Base-by-base conservation (phyloP, 768 basidiomycete genomes). In the Termitomyces sp. region DNA sequence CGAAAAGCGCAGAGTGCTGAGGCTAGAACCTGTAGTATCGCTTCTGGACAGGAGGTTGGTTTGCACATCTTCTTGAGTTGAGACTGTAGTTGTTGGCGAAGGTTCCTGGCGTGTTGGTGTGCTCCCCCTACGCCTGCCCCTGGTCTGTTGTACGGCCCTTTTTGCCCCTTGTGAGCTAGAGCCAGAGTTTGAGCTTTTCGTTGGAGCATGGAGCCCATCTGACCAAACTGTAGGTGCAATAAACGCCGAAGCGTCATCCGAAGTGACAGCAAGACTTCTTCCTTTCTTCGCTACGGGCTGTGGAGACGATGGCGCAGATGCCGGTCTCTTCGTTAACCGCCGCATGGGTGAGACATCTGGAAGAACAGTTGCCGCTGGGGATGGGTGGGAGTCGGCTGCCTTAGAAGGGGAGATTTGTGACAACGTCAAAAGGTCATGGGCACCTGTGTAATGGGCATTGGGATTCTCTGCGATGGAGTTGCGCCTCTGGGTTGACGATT, bases 341-440 rank as follows among this genome's bases (percentile, higher is more conserved):
- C 78, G 73, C 69, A 74, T 70, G 50, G 79, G 76, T 5, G 79
- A 76, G 17, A 17, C 44, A 51, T 65, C 65, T 51, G 68, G 68
- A 17, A 45, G 62, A 43, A 59, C 58, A 19, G 37, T 29, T 38
- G 57, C 60, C 16, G 55, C 53, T 42, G 51, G 53, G 42, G 53
- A 25, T 16, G 60, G 61, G 14, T 40, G 46, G 42, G 59, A 29
- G 50, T 59, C 38, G 40, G 52, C 57, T 48, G 25, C 37, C 48
- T 71, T 73, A 53, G 56, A 65, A 59, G 81, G 81, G 6, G 83
- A 84, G 62, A 83, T 70, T 63, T 83, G 79, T 40, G 82, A 82
- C 59, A 82, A 44, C 46, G 78, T 80, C 40, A 83, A 64, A 32
- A 69, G 71, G 42, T 51, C 52, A 57, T 63, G 56, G 32, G 35